Percentiles rank a stretch among this genome's conserved stretches.
These are phyloP conservation scores for Ziziphus jujuba DNA, from an alignment of 306 rosid species.

Conservation along the genomic window DNA sequence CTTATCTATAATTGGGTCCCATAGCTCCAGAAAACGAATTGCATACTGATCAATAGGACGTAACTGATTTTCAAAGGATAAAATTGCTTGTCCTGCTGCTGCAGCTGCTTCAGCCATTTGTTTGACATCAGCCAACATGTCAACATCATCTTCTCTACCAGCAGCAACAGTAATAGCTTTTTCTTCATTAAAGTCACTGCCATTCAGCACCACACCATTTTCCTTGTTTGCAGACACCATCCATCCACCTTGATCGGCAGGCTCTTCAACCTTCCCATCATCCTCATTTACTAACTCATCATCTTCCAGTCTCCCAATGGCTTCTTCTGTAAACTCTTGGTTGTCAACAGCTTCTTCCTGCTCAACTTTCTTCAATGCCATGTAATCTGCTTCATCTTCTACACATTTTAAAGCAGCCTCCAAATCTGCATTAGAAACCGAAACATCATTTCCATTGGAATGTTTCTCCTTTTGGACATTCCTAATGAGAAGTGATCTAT, in stretches of 20 bases:
- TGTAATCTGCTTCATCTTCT: conserved; percentile 98
- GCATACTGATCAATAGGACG: conserved; percentile 97
- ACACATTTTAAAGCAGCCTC: conserved; percentile 90
- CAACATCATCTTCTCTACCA: conserved; percentile 77
- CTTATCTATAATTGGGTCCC: conserved; percentile 96
- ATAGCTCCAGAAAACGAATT: conserved; percentile 86
- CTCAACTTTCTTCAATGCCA: conserved; percentile 94
- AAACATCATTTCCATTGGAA: conserved; percentile 52
- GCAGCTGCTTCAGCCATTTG: conserved; percentile 97
- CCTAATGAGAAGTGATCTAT: conserved; percentile 59
- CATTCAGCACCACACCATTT: conserved; percentile 39
- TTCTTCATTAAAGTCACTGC: conserved; percentile 58
- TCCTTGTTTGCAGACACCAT: conserved; percentile 55
- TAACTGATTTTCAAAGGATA: conserved; percentile 76
- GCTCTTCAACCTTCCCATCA: conserved; percentile 70
- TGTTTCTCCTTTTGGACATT: conserved; percentile 66
- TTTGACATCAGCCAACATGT: conserved; percentile 90
- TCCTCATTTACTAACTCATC: conserved; percentile 89
- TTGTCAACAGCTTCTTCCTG: conserved; percentile 97
- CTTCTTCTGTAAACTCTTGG: conserved; percentile 97
- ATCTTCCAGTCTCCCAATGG: conserved; percentile 88
- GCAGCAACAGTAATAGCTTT: conserved; percentile 44
- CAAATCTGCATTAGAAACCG: conserved; percentile 79
- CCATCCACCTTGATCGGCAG: conserved; percentile 54
- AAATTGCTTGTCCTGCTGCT: conserved; percentile 87